Evolutionary conservation across 768 basidiomycete genomes (phyloP).

Genomic region (Tricholomella constricta): DNA sequence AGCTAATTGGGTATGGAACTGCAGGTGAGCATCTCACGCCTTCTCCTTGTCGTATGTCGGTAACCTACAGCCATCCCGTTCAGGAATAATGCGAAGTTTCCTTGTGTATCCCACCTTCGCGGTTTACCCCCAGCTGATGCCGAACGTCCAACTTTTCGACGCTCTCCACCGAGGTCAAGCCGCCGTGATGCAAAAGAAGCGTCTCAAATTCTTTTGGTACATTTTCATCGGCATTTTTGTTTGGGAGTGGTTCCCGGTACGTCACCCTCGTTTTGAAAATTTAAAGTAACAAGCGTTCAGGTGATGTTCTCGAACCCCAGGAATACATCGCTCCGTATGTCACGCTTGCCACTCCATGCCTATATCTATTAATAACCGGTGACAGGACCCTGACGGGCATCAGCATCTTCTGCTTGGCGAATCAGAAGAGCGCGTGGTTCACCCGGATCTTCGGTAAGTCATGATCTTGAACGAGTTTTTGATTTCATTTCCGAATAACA

Average conservation of each 20-base stretch:
- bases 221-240: slow-evolving; percentile 53
- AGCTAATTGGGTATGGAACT: slow-evolving; percentile 41
- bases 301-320: slow-evolving; percentile 3
- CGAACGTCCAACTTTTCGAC: slow-evolving; percentile 42
- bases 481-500: too few relatives aligned
- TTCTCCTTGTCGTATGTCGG: too few relatives aligned
- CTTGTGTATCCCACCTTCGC: slow-evolving; percentile 49
- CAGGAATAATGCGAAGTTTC: slow-evolving; percentile 38
- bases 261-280: slow-evolving; percentile 2
- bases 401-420: slow-evolving; percentile 56
- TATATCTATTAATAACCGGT: background rate
- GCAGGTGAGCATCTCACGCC: too few relatives aligned
- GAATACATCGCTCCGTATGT: slow-evolving; percentile 44
- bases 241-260: slow-evolving; percentile 55
- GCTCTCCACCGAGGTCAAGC: slow-evolving; percentile 42
- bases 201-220: slow-evolving; percentile 57
- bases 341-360: slow-evolving; percentile 13
- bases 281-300: background rate
- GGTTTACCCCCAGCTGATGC: slow-evolving; percentile 41
- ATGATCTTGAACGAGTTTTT: background rate
- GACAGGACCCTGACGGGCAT: slow-evolving; percentile 53
- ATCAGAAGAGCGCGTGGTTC: slow-evolving; percentile 48
- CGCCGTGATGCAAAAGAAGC: slow-evolving; percentile 45
- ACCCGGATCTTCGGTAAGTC: slow-evolving; percentile 55
- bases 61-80: background rate